Evolutionary conservation across 345 rosid species (phyloP).

Genomic region (Adansonia digitata): DNA sequence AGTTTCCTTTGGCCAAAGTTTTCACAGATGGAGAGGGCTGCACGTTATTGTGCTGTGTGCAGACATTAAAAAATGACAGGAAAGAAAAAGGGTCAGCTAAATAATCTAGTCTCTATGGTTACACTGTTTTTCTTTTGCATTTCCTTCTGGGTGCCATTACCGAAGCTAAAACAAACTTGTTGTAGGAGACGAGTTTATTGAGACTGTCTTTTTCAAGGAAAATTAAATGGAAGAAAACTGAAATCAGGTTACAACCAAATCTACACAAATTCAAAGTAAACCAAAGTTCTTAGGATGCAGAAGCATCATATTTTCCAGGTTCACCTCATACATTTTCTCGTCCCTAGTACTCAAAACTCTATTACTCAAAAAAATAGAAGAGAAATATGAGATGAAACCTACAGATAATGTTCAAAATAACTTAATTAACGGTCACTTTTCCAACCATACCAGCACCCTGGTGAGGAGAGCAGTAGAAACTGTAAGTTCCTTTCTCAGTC

Average conservation of each 20-base stretch:
- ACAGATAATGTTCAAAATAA: not conserved
- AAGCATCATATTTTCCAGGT: slow-evolving; percentile 8
- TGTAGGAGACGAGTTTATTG: not conserved
- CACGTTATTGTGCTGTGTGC: not conserved
- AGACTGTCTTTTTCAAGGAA: not conserved
- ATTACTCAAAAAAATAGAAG: not conserved
- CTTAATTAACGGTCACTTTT: slow-evolving; percentile 68
- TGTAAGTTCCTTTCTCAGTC: slow-evolving; percentile 64
- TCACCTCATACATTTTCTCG: slow-evolving; percentile 3
- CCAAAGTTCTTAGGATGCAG: not conserved
- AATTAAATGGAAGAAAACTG: not conserved
- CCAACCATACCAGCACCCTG: slow-evolving; percentile 95
- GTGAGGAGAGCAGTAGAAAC: slow-evolving; percentile 79
- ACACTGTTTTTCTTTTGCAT: not conserved
- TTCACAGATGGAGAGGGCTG: not conserved
- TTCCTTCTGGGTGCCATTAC: not conserved
- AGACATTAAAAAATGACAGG: not conserved
- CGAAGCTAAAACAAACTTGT: not conserved
- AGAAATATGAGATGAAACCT: not conserved
- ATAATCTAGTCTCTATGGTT: not conserved
- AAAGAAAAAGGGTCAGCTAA: not conserved
- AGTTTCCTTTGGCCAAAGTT: not conserved
- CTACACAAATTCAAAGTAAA: slow-evolving; percentile 6
- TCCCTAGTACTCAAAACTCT: slow-evolving; percentile 1
- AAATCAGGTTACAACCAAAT: not conserved